Base-by-base conservation (phyloP, 805 yeast genomes). In the Teunomyces barrocoloradensis region DNA sequence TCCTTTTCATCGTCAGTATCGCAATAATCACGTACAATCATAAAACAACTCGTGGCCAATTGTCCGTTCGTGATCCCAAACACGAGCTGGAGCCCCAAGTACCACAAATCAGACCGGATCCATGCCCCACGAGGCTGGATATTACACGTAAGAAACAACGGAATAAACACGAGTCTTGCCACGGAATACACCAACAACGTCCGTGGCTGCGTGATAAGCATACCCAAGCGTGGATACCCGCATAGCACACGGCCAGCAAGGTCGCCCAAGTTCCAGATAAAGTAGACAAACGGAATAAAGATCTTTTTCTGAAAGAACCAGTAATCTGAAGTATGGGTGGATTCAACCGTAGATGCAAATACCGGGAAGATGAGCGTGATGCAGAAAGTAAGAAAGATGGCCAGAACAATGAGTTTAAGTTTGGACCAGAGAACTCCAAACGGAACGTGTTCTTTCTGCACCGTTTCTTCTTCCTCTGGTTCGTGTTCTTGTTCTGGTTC, bases 21-120 rank as follows among this genome's bases (percentile, higher is more conserved):
- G 45, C 81, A 70, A 48, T 74, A 77, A 13, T 74, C 70, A 0
- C 87, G 84, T 2, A 89, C 86, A 41, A 76, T 77, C 86, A 89
- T 87, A 67, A 92, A 89, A 47, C 89, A 79, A 23, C 89, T 79
- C 5, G 96, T 84, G 44, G 87, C 78, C 25, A 87, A 72, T 56
- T 90, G 96, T 2, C 99, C 99, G 59, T 88, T 90, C 4, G 96
- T 82, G 38, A 89, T 57, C 0, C 99, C 99, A 70, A 89, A 94
- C 4, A 79, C 42, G 46, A 89, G 79, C 64, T 90, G 97, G 33
- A 88, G 60, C 2, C 78, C 9, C 42, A 89, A 65, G 64, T 94
- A 92, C 64, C 84, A 69, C 5, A 77, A 13, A 58, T 90, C 97
- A 2, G 87, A 80, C 36, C 71, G 63, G 11, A 80, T 59, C 3